Base-by-base conservation (phyloP, 495 filamentous ascomycete genomes). In the Penicillium odoratum region DNA sequence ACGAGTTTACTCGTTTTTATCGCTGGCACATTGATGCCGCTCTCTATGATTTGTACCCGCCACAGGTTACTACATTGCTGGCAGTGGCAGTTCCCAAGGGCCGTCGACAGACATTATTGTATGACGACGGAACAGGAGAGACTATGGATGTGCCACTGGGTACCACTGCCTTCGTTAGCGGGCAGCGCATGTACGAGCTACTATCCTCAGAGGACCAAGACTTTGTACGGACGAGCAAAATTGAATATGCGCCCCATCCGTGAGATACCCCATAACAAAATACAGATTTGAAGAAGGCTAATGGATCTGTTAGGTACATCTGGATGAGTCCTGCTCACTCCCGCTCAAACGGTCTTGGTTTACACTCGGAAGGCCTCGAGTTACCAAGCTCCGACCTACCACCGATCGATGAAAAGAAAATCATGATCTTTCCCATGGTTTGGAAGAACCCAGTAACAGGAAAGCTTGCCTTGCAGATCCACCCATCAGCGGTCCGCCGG, bases 11-110 rank as follows among this genome's bases (percentile, higher is more conserved):
- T 5, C 83, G 87, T 26, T 91, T 90, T 70, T 90, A 88, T 69
- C 77, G 88, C 34, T 91, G 88, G 88, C 88, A 91, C 63, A 90
- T 91, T 54, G 88, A 91, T 66, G 88, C 88, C 9, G 87, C 88
- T 7, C 74, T 90, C 4, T 91, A 91, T 65, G 88, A 81, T 11
- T 76, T 89, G 16, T 81, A 88, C 33, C 87, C 88, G 3, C 86
- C 88, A 3, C 74, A 83, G 31, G 87, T 87, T 8, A 91, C 88
- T 0, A 85, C 86, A 0, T 76, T 91, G 7, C 66, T 90, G 48
- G 88, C 88, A 4, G 86, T 90, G 1, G 72, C 73, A 26, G 86
- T 91, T 1, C 88, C 87, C 0, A 73, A 76, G 40, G 87, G 85
- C 15, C 81, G 86, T 15, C 74, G 78, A 8, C 87, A 89, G 65